A percentile compares a stretch with the other conserved stretches of the same genome.
Conservation (phyloP, 2,329 filamentous ascomycete species). For the Ceratocystiopsis sp. region DNA sequence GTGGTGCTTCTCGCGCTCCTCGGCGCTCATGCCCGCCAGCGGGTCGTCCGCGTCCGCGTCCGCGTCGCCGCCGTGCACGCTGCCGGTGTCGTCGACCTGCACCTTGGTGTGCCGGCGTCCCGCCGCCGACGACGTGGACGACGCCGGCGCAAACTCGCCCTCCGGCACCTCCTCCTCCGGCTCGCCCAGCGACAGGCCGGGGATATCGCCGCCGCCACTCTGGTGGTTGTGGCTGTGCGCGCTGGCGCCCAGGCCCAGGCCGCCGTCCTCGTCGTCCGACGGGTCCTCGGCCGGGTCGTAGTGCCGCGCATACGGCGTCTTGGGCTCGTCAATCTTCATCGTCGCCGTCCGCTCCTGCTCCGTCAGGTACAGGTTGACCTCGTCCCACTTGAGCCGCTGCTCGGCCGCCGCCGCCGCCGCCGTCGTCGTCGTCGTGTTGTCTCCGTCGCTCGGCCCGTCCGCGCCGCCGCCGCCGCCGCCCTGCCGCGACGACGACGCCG, state of each 20-base stretch:
- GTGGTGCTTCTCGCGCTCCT: constrained; percentile 80
- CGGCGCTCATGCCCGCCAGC: constrained; percentile 36
- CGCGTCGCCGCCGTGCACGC: constrained; percentile 26
- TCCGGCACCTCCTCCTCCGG: constrained; percentile 58
- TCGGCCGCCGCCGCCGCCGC: constrained; percentile 24
- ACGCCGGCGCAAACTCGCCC: constrained; percentile 17
- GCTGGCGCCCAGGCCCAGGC: constrained; percentile 40
- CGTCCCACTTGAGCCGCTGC: constrained; percentile 90
- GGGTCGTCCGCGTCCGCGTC: constrained; percentile 35
- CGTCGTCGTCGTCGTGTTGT: no score
- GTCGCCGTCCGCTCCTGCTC: constrained; percentile 90
- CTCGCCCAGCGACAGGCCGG: constrained; percentile 80
- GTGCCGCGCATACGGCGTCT: constrained; percentile 87
- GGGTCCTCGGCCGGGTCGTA: constrained; percentile 85
- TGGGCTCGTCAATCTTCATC: constrained; percentile 98
- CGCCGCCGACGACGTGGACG: no score
- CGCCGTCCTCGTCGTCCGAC: constrained; percentile 57
- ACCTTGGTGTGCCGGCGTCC: constrained; percentile 48
- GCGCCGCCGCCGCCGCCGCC: constrained; percentile 24
- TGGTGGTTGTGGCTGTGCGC: constrained; percentile 18
- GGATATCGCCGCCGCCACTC: constrained; percentile 57
- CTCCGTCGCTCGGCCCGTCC: no score
- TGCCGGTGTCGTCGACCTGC: constrained; percentile 46
- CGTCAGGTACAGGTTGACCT: constrained; percentile 91
- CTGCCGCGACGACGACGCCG: constrained; percentile 28